Evolutionary conservation across 2,329 filamentous ascomycete species (phyloP).

Genomic region (Aspergillus sp.): DNA sequence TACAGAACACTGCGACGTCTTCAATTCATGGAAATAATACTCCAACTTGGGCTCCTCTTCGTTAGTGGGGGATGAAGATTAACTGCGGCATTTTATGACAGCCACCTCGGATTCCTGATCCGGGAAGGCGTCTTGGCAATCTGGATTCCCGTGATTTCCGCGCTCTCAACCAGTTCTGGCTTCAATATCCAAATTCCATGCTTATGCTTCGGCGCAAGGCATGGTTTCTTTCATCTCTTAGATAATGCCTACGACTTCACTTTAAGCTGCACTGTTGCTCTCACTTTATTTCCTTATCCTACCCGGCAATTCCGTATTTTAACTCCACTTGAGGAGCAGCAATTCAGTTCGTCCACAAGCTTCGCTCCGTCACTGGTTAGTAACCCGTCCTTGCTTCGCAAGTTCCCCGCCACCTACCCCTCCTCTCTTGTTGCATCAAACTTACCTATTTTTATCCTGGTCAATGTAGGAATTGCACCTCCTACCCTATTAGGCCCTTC

Average conservation of each 20-base stretch:
- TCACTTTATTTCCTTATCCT: neutral
- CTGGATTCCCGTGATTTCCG: constrained; percentile 11
- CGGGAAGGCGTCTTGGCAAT: constrained; percentile 14
- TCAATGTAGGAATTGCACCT: constrained; percentile 10
- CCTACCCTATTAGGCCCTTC: constrained; percentile 10
- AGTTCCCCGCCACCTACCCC: constrained; percentile 18
- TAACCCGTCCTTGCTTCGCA: constrained; percentile 12
- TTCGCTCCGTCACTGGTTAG: constrained; percentile 6
- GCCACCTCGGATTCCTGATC: constrained; percentile 2
- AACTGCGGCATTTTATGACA: neutral
- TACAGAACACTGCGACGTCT: neutral
- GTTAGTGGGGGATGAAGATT: neutral
- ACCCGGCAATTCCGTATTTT: constrained; percentile 2
- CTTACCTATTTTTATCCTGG: constrained; percentile 23
- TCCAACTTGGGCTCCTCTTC: neutral
- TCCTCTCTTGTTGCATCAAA: constrained; percentile 22
- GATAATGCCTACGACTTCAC: neutral
- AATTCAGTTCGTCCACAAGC: constrained; percentile 14
- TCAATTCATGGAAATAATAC: neutral
- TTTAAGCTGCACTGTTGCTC: constrained; percentile 12
- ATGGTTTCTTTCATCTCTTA: neutral
- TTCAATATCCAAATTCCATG: constrained; percentile 4
- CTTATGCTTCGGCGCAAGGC: constrained; percentile 2
- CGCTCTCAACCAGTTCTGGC: neutral
- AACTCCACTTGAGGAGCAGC: constrained; percentile 5